Base-by-base conservation (phyloP, 1,139 yeast genomes). In the Saccharomyces hybrid region DNA sequence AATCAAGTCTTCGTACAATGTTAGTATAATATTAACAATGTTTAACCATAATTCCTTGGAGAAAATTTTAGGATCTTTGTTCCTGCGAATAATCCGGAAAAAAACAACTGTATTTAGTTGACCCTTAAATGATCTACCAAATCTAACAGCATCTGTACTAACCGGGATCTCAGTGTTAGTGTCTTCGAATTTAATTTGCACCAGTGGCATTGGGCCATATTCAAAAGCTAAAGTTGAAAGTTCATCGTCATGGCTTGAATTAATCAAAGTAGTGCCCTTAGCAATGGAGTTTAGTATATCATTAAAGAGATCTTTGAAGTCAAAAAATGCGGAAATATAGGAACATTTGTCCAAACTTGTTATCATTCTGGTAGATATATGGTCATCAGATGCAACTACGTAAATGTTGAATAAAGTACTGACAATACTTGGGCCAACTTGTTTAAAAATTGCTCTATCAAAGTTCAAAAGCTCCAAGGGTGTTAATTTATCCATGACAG, bases 71-170 rank as follows among this genome's bases (percentile, higher is more conserved):
- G 60, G 51, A 25, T 60, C 56, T 2, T 77, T 77, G 49, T 83
- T 82, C 62, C 83, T 81, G 59, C 81, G 82, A 49, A 89, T 74
- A 46, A 93, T 80, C 61, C 95, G 78, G 73, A 93, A 90, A 52
- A 93, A 75, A 0, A 93, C 91, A 51, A 91, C 90, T 1, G 90
- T 79, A 4, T 97, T 87, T 60, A 93, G 75, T 68, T 95, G 99
- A 0, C 96, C 96, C 64, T 91, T 89, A 72, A 88, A 88, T 66
- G 90, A 95, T 51, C 86, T 78, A 6, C 99, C 99, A 69, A 93
- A 84, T 70, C 85, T 80, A 8, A 90, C 89, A 0, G 97, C 82
- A 58, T 83, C 73, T 56, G 88, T 91, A 66, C 95, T 86, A 2
- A 93, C 93, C 8, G 88, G 84, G 42, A 86, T 75, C 3, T 81